These are phyloP conservation scores for Cubamyces sp. DNA, from an alignment of 768 basidiomycete genomes.

Conservation along the genomic window DNA sequence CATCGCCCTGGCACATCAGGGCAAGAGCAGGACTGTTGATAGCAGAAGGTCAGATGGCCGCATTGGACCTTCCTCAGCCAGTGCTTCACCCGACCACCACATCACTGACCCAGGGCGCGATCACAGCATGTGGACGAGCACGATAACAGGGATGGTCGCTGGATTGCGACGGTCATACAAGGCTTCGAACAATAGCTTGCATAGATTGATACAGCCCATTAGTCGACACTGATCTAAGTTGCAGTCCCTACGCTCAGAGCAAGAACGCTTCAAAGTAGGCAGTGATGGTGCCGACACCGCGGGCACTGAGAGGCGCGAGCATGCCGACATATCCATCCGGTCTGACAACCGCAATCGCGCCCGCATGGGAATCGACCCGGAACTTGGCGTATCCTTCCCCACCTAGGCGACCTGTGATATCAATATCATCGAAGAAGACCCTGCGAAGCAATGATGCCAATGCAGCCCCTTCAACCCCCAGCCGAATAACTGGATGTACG, in stretches of 20 bases:
- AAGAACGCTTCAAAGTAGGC: slow-evolving; percentile 54
- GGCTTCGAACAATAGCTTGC: too few species aligned
- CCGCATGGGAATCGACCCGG: slow-evolving; percentile 46
- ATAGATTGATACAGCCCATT: too few species aligned
- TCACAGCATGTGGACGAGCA: too few species aligned
- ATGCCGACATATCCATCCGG: slow-evolving; percentile 69
- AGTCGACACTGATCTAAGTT: too few species aligned
- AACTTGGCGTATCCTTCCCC: slow-evolving; percentile 60
- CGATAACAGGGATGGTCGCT: too few species aligned
- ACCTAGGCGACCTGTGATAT: slow-evolving; percentile 47
- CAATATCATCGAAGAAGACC: slow-evolving; percentile 60
- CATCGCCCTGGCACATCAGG: too few species aligned
- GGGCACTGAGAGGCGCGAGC: slow-evolving; percentile 49
- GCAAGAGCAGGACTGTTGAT: too few species aligned
- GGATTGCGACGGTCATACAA: too few species aligned
- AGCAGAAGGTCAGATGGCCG: too few species aligned
- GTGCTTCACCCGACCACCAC: too few species aligned
- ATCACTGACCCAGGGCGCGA: too few species aligned
- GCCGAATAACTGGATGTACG: not conserved
- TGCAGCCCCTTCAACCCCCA: not conserved
- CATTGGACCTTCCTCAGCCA: too few species aligned
- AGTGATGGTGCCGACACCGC: slow-evolving; percentile 40
- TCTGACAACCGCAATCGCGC: slow-evolving; percentile 57
- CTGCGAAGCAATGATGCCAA: slow-evolving; percentile 37
- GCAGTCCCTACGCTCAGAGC: not conserved